Base-by-base conservation (phyloP, 1,139 yeast species). In the Arxiozyma bovina region DNA sequence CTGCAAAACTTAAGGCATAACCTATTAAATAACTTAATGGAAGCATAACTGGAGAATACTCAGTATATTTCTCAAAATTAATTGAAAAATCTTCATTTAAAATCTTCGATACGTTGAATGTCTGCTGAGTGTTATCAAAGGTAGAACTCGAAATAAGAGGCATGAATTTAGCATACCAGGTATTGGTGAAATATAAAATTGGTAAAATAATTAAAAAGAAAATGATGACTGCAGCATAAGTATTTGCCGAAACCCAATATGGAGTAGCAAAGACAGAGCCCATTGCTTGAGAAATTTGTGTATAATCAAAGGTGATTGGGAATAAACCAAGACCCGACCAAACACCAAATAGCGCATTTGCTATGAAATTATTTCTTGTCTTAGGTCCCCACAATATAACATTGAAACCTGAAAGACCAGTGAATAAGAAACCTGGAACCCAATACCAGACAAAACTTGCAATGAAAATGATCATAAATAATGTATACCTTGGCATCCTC, bases 261-360 rank as follows among this genome's bases (percentile, higher is more conserved):
- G 88, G 87, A 15, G 85, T 80, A 55, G 78, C 77, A 65, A 79
- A 78, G 8, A 81, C 82, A 5, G 70, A 67, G 15, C 70, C 70
- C 58, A 70, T 63, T 6, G 70, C 68, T 70, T 78, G 77, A 21
- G 77, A 64, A 25, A 74, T 67, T 56, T 73, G 76, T 1, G 77
- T 74, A 70, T 78, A 76, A 60, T 77, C 80, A 56, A 77, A 74
- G 2, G 78, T 69, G 61, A 80, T 66, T 45, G 85, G 84, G 58
- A 79, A 67, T 60, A 77, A 62, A 50, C 83, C 84, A 59, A 80
- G 69, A 34, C 85, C 85, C 45, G 80, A 72, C 18, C 69, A 60
- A 6, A 76, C 74, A 50, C 84, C 83, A 58, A 80, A 80, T 40
- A 80, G 68, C 59, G 78, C 79, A 62, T 78, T 77, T 20, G 77